A percentile compares a stretch with the other conserved stretches of the same genome.
Evolutionary conservation across 805 yeast genomes (phyloP).

Genomic region (Ogataea saltuana): DNA sequence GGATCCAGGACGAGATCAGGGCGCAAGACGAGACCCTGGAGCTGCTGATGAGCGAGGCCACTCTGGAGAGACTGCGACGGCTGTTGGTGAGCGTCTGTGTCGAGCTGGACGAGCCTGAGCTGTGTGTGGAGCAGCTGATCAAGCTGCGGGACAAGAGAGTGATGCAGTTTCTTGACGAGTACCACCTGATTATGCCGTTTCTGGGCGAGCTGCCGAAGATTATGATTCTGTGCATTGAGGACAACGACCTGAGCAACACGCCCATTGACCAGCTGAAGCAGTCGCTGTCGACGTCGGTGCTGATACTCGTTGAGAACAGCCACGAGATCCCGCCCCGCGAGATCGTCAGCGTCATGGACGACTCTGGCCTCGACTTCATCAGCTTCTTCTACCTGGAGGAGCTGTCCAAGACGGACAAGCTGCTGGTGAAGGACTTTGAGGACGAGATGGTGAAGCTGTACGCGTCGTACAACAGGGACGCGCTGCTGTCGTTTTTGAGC

Average conservation of each 20-base stretch:
- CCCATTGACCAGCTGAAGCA: slow-evolving; percentile 44
- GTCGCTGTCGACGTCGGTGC: slow-evolving; percentile 46
- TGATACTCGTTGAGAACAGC: slow-evolving; percentile 59
- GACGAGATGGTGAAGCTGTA: slow-evolving; percentile 66
- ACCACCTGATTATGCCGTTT: slow-evolving; percentile 61
- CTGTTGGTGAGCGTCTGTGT: slow-evolving; percentile 56
- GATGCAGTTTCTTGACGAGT: slow-evolving; percentile 56
- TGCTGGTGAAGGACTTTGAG: slow-evolving; percentile 56
- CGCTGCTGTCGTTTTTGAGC: slow-evolving; percentile 62
- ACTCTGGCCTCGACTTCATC: slow-evolving; percentile 46
- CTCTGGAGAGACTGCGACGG: slow-evolving; percentile 38
- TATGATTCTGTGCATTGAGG: slow-evolving; percentile 36
- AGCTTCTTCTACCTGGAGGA: slow-evolving; percentile 66
- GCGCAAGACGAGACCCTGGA: slow-evolving; percentile 22
- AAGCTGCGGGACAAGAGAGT: slow-evolving; percentile 53
- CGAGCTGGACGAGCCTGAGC: slow-evolving; percentile 54
- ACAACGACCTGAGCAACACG: slow-evolving; percentile 39
- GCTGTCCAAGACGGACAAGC: slow-evolving; percentile 57
- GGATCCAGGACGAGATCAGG: slow-evolving; percentile 49
- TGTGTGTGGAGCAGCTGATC: slow-evolving; percentile 67
- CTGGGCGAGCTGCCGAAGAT: slow-evolving; percentile 52
- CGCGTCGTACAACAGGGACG: slow-evolving; percentile 56
- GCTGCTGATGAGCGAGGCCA: neutral
- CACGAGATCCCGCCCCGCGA: slow-evolving; percentile 61
- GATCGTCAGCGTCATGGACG: slow-evolving; percentile 49